A percentile compares a stretch with the other conserved stretches of the same genome.
Conservation (phyloP, 1,139 yeast genomes). For the Lodderomyces margitis region DNA sequence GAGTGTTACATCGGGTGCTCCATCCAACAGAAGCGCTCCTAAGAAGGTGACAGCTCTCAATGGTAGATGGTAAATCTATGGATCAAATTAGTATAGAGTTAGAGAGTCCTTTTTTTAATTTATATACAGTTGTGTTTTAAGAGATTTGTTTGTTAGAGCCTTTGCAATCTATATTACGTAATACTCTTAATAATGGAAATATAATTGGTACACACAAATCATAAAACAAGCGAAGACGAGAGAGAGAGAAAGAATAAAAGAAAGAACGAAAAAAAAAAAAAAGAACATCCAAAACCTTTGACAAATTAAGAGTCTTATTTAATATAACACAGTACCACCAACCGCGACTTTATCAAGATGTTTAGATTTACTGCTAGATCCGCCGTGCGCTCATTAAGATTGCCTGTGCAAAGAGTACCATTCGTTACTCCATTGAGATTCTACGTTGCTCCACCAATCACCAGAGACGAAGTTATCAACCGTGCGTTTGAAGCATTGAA, state of each 20-base stretch:
- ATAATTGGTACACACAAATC: background rate
- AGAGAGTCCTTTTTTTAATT: no score
- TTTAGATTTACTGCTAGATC: slow-evolving; percentile 38
- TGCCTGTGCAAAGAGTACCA: slow-evolving; percentile 16
- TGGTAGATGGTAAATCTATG: slow-evolving; percentile 5
- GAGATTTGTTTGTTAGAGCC: background rate
- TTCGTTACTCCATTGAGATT: slow-evolving; percentile 37
- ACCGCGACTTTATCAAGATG: slow-evolving; percentile 21
- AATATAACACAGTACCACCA: background rate
- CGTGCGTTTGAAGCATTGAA: slow-evolving; percentile 52
- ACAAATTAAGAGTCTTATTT: background rate
- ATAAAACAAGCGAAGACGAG: background rate
- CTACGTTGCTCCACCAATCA: slow-evolving; percentile 48
- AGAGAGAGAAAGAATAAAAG: background rate
- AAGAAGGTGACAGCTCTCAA: slow-evolving; percentile 5
- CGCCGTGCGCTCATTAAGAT: slow-evolving; percentile 40
- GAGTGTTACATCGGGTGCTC: slow-evolving; percentile 1
- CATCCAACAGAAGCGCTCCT: background rate
- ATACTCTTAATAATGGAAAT: no score
- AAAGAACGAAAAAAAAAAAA: slow-evolving; percentile 1
- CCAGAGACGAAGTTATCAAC: slow-evolving; percentile 46
- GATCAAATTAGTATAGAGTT: background rate
- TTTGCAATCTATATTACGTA: background rate
- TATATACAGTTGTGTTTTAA: no score
- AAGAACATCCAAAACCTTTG: background rate